phyloP scores from a whole-genome alignment of 2,329 filamentous ascomycete genomes.

The Alternaria gansuensis region DNA sequence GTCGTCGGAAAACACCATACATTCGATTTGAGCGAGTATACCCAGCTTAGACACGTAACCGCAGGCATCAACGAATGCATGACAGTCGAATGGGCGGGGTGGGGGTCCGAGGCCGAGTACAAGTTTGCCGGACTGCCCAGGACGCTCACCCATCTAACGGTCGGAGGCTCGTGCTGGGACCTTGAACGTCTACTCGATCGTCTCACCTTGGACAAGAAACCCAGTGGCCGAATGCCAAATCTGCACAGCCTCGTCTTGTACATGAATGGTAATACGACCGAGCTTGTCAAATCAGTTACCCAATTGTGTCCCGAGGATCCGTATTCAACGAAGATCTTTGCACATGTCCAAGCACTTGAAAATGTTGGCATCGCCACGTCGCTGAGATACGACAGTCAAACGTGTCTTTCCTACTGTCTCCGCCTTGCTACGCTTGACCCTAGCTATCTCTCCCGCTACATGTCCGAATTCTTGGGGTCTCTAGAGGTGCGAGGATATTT shows the following conservation, averaged over 20 bases:
- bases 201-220: neutral
- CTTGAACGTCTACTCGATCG: neutral
- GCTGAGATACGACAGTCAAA: neutral
- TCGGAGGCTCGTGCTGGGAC: neutral
- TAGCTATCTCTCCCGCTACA: neutral
- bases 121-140: neutral
- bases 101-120: neutral
- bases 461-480: neutral
- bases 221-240: neutral
- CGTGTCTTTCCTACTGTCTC: neutral
- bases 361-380: neutral
- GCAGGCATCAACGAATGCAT: neutral
- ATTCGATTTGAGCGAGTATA: neutral
- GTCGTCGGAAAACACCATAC: neutral
- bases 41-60: neutral
- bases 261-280: neutral
- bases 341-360: neutral
- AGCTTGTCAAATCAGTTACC: neutral
- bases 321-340: neutral
- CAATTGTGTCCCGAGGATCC: neutral
- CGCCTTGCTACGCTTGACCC: neutral
- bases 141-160: neutral
- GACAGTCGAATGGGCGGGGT: neutral
- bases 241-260: neutral
- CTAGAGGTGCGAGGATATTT: constrained; percentile 1